Base-by-base conservation (phyloP, 352 stramenopile genomes). In the Phytophthora lateralis region DNA sequence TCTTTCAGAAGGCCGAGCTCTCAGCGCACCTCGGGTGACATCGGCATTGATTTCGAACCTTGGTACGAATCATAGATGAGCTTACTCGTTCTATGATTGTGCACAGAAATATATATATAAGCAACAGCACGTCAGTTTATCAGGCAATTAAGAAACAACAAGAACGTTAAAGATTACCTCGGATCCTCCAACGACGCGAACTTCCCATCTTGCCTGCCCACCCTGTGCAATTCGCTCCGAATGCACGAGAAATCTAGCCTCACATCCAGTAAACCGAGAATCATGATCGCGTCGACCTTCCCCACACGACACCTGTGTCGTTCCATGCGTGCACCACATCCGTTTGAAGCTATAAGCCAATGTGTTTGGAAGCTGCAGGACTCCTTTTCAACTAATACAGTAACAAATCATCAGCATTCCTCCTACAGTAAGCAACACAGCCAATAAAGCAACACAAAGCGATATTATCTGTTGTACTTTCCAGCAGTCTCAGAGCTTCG, bases 1-100 rank as follows among this genome's bases (percentile, higher is more conserved):
- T 58, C 27, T 4, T 27, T 49, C 6, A 58, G 18, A 20, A 50
- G 38, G n/a, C 27, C 38, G 20, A 58, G 38, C 29, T 58, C 51
- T 24, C 34, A 5, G 18, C 39, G 41, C 6, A 44, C n/a, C 18
- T 59, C 26, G 1, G 39, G 27, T 2, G 18, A 4, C 5, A 59
- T 17, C 7, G 29, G 52, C 29, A 51, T 44, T 7, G 52, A 59
- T 9, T 44, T 59, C 39, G 39, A 39, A 5, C 39, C 14, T 4
- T 12, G 42, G 12, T 59, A 59, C 12, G 52, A 59, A 12, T 50
- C 52, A n/a, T 29, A 49, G 2, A 39, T 57, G 3, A 46, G 27
- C 11, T 57, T 49, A 24, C 37, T 57, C 6, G 50, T 42, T 20
- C 39, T 24, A 18, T 57, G 24, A 29, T 48, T 56, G 34, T 41